phyloP scores from a whole-genome alignment of 768 basidiomycete genomes.

The Tylopilus subfusipes region DNA sequence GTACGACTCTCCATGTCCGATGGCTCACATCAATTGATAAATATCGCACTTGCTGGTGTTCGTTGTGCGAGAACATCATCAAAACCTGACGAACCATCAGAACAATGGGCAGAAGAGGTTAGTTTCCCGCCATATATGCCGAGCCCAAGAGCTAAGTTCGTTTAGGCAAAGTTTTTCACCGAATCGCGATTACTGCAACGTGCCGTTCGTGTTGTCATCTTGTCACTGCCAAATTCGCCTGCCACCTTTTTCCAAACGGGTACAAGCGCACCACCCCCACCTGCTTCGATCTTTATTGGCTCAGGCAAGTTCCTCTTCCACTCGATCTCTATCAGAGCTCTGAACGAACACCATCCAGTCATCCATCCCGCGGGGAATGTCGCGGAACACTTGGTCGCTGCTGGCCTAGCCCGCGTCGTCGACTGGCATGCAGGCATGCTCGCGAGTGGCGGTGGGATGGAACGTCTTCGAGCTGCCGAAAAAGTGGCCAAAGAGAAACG shows the following conservation, averaged over 20 bases:
- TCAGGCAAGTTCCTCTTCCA: conserved; percentile 45
- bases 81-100: conserved; percentile 73
- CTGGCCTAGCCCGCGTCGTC: conserved; percentile 86
- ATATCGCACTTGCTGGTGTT: conserved; percentile 80
- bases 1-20: conserved; percentile 85
- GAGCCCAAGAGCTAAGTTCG: conserved; percentile 1
- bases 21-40: conserved; percentile 86
- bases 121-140: conserved; percentile 18
- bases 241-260: conserved; percentile 77
- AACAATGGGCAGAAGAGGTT: conserved; percentile 89
- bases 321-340: not conserved
- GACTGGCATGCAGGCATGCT: conserved; percentile 99
- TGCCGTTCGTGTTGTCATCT: conserved; percentile 67
- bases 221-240: conserved; percentile 75
- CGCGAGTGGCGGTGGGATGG: conserved; percentile 78
- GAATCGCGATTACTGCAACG: conserved; percentile 85
- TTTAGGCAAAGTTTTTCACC: conserved; percentile 87
- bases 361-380: conserved; percentile 94
- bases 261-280: conserved; percentile 50
- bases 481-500: conserved; percentile 74
- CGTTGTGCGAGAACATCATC: conserved; percentile 67
- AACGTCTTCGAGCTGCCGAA: conserved; percentile 82
- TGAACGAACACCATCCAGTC: conserved; percentile 38
- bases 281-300: conserved; percentile 88
- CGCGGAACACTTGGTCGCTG: conserved; percentile 79